These are phyloP conservation scores for Galerina sulciceps DNA, from an alignment of 768 basidiomycete species.

Conservation along the genomic window DNA sequence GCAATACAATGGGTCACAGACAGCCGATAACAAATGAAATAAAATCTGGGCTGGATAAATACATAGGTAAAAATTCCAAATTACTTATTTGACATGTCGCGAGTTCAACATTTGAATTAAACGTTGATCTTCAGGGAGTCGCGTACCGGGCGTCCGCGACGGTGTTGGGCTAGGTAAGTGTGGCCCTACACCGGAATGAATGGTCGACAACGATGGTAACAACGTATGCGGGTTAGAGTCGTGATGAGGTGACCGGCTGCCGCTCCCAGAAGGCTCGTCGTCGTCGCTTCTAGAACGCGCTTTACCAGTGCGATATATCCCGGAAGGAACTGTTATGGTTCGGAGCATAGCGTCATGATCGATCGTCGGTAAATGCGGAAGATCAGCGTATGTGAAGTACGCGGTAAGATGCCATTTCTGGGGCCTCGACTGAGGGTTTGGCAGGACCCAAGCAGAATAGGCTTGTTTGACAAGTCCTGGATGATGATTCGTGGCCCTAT, in stretches of 20 bases:
- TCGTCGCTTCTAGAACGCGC: conserved; percentile 42
- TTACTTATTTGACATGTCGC: conserved; percentile 32
- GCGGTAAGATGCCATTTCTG: conserved; percentile 73
- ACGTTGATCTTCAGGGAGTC: conserved; percentile 61
- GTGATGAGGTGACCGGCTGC: conserved; percentile 11
- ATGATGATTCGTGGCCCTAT: conserved; percentile 55
- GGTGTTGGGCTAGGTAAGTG: conserved; percentile 27
- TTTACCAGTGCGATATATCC: conserved; percentile 52
- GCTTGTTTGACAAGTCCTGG: conserved; percentile 69
- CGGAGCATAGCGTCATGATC: conserved; percentile 47
- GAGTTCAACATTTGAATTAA: conserved; percentile 64
- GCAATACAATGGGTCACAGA: too few relatives aligned
- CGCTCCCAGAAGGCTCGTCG: conserved; percentile 25
- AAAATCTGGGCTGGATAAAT: not conserved
- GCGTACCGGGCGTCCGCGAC: conserved; percentile 33
- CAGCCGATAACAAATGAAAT: not conserved
- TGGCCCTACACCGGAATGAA: conserved; percentile 37
- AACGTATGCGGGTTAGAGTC: conserved; percentile 26
- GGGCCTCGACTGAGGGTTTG: conserved; percentile 46
- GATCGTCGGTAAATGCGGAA: conserved; percentile 49
- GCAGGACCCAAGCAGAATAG: conserved; percentile 67
- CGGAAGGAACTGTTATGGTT: conserved; percentile 48
- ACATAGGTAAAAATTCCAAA: conserved; percentile 1
- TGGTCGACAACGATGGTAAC: conserved; percentile 44
- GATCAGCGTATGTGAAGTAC: conserved; percentile 55